phyloP scores from a whole-genome alignment of 2,329 filamentous ascomycete genomes.

The Calonectria multiphialidica region DNA sequence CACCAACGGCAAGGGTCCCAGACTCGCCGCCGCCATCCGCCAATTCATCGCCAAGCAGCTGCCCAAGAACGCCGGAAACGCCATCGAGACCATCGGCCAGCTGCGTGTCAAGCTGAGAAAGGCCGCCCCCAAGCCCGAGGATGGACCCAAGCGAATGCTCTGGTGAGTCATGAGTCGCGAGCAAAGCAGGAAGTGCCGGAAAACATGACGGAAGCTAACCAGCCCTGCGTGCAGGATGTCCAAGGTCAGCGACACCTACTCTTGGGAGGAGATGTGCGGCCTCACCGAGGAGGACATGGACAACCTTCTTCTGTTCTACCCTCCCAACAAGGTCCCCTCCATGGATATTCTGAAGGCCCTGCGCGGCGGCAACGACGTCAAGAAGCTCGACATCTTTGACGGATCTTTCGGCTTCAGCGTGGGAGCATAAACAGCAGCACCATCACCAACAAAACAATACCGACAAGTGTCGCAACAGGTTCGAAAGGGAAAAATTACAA shows the following conservation, averaged over 20 bases:
- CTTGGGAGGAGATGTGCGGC: constrained; percentile 84
- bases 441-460: not conserved
- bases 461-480: not conserved
- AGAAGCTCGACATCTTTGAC: constrained; percentile 67
- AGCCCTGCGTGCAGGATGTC: constrained; percentile 76
- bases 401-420: constrained; percentile 71
- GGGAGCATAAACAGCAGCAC: constrained; percentile 48
- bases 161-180: constrained; percentile 74
- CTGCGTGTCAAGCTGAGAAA: constrained; percentile 83
- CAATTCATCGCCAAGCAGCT: constrained; percentile 82
- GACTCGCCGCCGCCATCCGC: constrained; percentile 88
- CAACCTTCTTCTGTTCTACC: constrained; percentile 82
- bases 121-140: constrained; percentile 77
- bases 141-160: constrained; percentile 89
- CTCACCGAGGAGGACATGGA: constrained; percentile 90
- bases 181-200: too few relatives aligned
- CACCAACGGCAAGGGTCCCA: constrained; percentile 96
- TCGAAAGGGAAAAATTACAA: not conserved
- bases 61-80: constrained; percentile 84
- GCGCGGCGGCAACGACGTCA: constrained; percentile 57
- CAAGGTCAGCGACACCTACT: constrained; percentile 88
- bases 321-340: constrained; percentile 65
- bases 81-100: constrained; percentile 86
- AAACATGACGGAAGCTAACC: constrained; percentile 13
- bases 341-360: constrained; percentile 68